Evolutionary conservation across 768 basidiomycete genomes (phyloP).

Genomic region (Tricholoma matsutake): DNA sequence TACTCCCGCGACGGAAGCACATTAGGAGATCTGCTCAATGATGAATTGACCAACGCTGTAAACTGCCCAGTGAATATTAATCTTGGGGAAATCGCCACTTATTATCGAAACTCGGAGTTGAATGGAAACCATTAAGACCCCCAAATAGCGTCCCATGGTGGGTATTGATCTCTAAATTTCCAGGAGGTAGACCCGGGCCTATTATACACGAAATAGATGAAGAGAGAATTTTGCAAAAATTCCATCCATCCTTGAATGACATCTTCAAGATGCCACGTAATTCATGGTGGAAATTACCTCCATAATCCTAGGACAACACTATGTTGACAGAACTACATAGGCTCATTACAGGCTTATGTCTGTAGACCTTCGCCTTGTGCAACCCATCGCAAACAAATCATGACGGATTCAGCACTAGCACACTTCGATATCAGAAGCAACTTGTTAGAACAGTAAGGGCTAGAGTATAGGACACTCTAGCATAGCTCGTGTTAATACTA

Average conservation of each 20-base stretch:
- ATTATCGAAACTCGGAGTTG: not conserved
- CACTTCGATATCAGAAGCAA: not conserved
- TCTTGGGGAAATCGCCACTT: conserved; percentile 9
- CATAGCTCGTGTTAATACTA: too few species aligned
- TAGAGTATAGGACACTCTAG: too few species aligned
- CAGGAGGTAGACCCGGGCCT: too few species aligned
- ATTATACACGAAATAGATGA: not conserved
- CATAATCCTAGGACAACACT: too few species aligned
- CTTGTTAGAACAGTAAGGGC: not conserved
- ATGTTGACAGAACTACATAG: not conserved
- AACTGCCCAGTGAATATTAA: conserved; percentile 29
- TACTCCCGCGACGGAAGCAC: conserved; percentile 67
- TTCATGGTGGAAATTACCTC: not conserved
- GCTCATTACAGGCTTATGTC: not conserved
- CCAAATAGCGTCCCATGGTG: not conserved
- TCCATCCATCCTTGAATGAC: not conserved
- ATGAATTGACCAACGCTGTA: conserved; percentile 52
- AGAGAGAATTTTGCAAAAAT: not conserved
- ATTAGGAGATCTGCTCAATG: conserved; percentile 60
- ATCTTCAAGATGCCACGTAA: not conserved
- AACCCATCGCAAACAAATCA: not conserved
- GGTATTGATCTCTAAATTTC: not conserved
- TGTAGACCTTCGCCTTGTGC: not conserved
- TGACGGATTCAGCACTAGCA: not conserved
- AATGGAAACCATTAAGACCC: not conserved